A percentile compares a stretch with the other conserved stretches of the same genome.
Conservation (phyloP, 1,284 basidiomycete genomes). For the Apiotrichum mycotoxinovorans region DNA sequence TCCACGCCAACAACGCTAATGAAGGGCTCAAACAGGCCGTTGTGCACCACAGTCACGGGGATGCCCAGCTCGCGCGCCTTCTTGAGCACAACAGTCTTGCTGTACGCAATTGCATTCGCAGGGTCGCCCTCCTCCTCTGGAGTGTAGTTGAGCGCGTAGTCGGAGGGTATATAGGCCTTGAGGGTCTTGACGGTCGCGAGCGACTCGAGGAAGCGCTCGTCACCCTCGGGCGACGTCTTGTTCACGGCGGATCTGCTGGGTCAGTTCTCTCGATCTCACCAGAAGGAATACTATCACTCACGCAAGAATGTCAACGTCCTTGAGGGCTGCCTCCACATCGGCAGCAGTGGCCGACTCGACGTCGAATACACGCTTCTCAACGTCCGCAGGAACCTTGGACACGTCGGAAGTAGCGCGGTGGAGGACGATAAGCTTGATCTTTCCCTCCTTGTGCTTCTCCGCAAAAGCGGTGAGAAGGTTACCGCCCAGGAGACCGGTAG, state of each 20-base stretch:
- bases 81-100: not conserved
- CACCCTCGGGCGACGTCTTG: constrained; percentile 1
- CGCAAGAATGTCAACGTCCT: constrained; percentile 6
- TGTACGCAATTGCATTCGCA: not conserved
- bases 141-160: constrained; percentile 12
- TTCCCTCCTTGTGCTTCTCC: constrained; percentile 2
- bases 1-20: constrained; percentile 10
- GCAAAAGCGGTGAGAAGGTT: constrained; percentile 3
- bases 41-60: constrained; percentile 6
- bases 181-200: constrained; percentile 8
- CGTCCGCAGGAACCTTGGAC: constrained; percentile 10
- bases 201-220: constrained; percentile 1
- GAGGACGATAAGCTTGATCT: constrained; percentile 14
- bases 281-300: too few species aligned
- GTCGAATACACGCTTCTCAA: constrained; percentile 14
- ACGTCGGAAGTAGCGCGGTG: constrained; percentile 14
- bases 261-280: too few species aligned
- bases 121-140: not conserved
- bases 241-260: constrained; percentile 7
- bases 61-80: constrained; percentile 4
- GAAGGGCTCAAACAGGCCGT: constrained; percentile 15
- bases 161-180: constrained; percentile 14
- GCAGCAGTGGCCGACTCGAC: not conserved
- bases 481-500: constrained; percentile 13
- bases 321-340: not conserved